Evolutionary conservation across 306 rosid species (phyloP).

Genomic region (Begonia masoniana): DNA sequence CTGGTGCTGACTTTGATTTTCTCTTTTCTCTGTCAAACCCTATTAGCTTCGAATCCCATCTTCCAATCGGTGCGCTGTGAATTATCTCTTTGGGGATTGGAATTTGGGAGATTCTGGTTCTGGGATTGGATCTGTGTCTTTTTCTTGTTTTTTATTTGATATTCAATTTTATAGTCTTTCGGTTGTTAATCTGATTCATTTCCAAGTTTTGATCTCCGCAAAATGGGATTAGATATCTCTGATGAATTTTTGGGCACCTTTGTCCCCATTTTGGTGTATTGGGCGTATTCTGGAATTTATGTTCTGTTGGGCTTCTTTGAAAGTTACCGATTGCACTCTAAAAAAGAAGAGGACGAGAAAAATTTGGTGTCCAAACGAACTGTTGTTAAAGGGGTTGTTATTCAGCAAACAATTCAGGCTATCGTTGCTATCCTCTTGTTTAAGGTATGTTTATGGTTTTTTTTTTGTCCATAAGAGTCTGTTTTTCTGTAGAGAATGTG

Average conservation of each 20-base stretch:
- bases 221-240: slow-evolving; percentile 10
- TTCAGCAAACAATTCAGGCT: slow-evolving; percentile 83
- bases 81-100: no score
- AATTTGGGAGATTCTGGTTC: no score
- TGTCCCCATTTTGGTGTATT: slow-evolving; percentile 79
- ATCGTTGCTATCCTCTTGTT: slow-evolving; percentile 52
- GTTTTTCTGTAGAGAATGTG: no score
- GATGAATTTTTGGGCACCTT: slow-evolving; percentile 83
- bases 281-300: slow-evolving; percentile 77
- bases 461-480: no score
- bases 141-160: no score
- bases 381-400: slow-evolving; percentile 70
- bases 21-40: no score
- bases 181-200: no score
- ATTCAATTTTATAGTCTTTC: no score
- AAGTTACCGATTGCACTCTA: slow-evolving; percentile 55
- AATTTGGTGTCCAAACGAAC: slow-evolving; percentile 51
- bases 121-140: no score
- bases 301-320: slow-evolving; percentile 51
- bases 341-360: slow-evolving; percentile 48
- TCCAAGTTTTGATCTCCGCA: background rate
- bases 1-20: no score
- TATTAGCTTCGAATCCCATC: no score
- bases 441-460: slow-evolving; percentile 4
- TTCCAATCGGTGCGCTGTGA: no score